Base-by-base conservation (phyloP, 2,329 filamentous ascomycete genomes). In the Neofusicoccum parvum region DNA sequence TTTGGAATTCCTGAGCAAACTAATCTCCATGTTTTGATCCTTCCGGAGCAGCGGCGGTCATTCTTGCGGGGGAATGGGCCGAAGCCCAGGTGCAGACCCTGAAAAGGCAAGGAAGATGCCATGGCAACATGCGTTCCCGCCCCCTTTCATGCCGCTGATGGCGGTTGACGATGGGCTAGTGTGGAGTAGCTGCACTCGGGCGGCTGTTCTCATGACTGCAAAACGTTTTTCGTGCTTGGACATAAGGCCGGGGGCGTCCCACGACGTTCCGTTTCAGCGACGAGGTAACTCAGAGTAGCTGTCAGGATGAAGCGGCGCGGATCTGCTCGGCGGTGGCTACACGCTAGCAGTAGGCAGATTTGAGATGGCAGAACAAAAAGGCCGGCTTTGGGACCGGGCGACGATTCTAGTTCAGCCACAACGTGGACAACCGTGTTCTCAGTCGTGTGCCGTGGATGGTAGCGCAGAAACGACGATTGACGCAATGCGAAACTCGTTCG, bases 361-460 rank as follows among this genome's bases (percentile, higher is more conserved):
- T 23, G 43, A 48, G n/a, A 37, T 34, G 27, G 43, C 37, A n/a
- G 56, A 46, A 14, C 17, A 15, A 11, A 32, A 36, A 46, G 56
- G 43, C 56, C 56, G 45, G 43, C 27, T 46, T 48, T 34, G 41
- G 56, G 56, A 60, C 56, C 56, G 56, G 56, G 56, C 43, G 32
- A 60, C 27, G 43, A 48, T 60, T 27, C 56, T 60, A 60, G 39
- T 10, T 34, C 32, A 11, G 54, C 54, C 41, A 20, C 56, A 60
- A 48, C 56, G 56, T 60, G 56, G 56, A 23, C 32, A 23, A 32
- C 48, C 56, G 43, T 20, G 43, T 17, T 60, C n/a, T 27, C 36
- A 17, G 56, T 23, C 43, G 43, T 36, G 23, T 60, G 43, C 11
- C 5, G 34, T 10, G 37, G 11, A 5, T 12, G 14, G 17, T 32